phyloP scores from a whole-genome alignment of 78 protist species.

The Dictyostelium purpureum region DNA sequence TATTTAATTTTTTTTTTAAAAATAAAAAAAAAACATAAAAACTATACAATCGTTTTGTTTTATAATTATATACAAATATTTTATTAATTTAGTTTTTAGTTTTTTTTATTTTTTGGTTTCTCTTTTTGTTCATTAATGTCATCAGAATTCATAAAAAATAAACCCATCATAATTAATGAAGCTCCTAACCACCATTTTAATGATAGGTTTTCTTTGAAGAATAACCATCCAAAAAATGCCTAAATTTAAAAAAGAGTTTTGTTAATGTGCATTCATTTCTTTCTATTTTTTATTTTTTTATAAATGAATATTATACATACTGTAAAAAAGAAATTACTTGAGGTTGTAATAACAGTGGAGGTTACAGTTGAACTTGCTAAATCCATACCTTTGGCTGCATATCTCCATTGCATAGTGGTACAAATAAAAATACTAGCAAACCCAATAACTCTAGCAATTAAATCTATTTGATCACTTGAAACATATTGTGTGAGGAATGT shows the following conservation, averaged over 20 bases:
- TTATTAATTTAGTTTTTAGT: not conserved
- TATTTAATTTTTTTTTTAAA: too few relatives aligned
- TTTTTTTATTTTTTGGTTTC: not conserved
- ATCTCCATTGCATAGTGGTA: constrained; percentile 76
- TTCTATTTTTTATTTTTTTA: not conserved
- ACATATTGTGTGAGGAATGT: constrained; percentile 25
- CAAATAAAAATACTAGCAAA: constrained; percentile 42
- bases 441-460: constrained; percentile 31
- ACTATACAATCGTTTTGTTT: not conserved
- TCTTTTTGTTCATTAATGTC: not conserved
- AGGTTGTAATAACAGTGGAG: constrained; percentile 65
- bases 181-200: constrained; percentile 66
- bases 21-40: not conserved
- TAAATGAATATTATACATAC: constrained; percentile 8
- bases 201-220: constrained; percentile 33
- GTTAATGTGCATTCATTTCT: not conserved
- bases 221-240: constrained; percentile 80
- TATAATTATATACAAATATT: not conserved
- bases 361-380: constrained; percentile 29
- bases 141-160: constrained; percentile 63
- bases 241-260: not conserved
- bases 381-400: constrained; percentile 75
- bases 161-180: constrained; percentile 41
- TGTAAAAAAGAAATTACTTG: constrained; percentile 65
- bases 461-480: constrained; percentile 13